phyloP scores from a whole-genome alignment of 257 asterid genomes.

The Przewalskia tangutica region DNA sequence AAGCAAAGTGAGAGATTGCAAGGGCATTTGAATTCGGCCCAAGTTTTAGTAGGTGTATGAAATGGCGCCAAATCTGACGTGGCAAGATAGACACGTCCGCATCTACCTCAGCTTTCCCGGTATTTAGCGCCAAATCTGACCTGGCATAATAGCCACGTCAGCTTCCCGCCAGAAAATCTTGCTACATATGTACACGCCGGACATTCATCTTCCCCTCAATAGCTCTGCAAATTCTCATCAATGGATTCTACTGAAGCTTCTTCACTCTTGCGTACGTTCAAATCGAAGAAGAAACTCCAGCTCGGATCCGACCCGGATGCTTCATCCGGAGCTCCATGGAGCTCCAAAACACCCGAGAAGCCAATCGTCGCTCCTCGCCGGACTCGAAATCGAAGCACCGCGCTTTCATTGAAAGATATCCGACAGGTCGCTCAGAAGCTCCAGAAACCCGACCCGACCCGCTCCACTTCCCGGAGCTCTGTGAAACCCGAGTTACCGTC shows the following conservation, averaged over 20 bases:
- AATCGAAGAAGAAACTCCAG: slow-evolving; percentile 35
- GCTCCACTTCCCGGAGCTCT: not conserved
- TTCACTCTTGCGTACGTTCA: slow-evolving; percentile 21
- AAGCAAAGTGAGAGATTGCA: too few species aligned
- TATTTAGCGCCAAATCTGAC: not conserved
- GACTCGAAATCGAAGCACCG: slow-evolving; percentile 34
- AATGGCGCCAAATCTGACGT: slow-evolving; percentile 43
- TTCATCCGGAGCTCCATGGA: slow-evolving; percentile 24
- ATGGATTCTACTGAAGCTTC: slow-evolving; percentile 41
- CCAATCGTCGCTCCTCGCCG: slow-evolving; percentile 37
- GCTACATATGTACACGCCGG: not conserved
- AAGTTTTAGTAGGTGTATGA: too few species aligned
- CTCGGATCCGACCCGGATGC: not conserved
- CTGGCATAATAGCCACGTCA: not conserved
- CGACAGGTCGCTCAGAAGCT: slow-evolving; percentile 57
- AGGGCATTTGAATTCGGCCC: too few species aligned
- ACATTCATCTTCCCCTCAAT: too few species aligned
- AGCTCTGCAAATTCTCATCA: not conserved
- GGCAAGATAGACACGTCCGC: not conserved
- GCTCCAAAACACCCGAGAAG: slow-evolving; percentile 65
- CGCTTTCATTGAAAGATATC: too few species aligned
- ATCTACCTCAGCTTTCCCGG: slow-evolving; percentile 4
- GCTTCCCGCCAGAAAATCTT: slow-evolving; percentile 43
- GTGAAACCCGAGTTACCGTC: not conserved
- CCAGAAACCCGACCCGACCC: slow-evolving; percentile 25